These are phyloP conservation scores for Thozetella sp. DNA, from an alignment of 495 filamentous ascomycete species.

Conservation along the genomic window DNA sequence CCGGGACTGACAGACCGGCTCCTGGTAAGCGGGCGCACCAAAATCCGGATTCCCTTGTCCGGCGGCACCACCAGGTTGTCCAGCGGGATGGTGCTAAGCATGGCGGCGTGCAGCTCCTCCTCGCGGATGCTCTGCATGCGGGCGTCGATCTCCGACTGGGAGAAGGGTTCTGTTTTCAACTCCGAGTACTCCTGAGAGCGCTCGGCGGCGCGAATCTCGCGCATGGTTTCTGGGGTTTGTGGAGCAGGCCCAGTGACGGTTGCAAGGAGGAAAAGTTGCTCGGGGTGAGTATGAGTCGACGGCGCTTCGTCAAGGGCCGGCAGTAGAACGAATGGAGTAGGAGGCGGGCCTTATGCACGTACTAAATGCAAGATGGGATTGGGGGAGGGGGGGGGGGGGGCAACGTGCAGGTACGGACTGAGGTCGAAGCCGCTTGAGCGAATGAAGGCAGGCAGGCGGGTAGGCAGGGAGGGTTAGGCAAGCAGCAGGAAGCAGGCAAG, in stretches of 20 bases:
- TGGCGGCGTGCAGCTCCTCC: conserved; percentile 27
- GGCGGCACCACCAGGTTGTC: conserved; percentile 41
- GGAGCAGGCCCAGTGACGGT: conserved; percentile 1
- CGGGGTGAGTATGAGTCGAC: not conserved
- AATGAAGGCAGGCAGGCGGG: conserved; percentile 14
- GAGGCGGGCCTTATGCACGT: not conserved
- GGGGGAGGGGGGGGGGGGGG: not conserved
- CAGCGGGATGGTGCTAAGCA: conserved; percentile 36
- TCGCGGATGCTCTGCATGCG: conserved; percentile 33
- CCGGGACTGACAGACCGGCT: conserved; percentile 48
- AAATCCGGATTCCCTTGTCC: conserved; percentile 46
- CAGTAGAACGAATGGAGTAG: not conserved
- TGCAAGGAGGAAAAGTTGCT: not conserved
- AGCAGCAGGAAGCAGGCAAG: conserved; percentile 9
- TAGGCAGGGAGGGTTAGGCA: conserved; percentile 1
- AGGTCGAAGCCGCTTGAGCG: conserved; percentile 4
- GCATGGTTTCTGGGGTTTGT: conserved; percentile 27
- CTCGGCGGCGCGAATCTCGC: conserved; percentile 31
- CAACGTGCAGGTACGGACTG: not conserved
- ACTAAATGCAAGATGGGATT: conserved; percentile 4
- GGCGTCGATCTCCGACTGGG: conserved; percentile 45
- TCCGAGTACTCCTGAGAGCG: conserved; percentile 35
- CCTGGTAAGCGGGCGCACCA: conserved; percentile 45
- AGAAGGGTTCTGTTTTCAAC: conserved; percentile 53
- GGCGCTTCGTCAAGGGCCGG: not conserved